Percentiles rank a stretch among this genome's conserved stretches.
phyloP scores from a whole-genome alignment of 1,284 basidiomycete species.

The Heterobasidion parviporum region DNA sequence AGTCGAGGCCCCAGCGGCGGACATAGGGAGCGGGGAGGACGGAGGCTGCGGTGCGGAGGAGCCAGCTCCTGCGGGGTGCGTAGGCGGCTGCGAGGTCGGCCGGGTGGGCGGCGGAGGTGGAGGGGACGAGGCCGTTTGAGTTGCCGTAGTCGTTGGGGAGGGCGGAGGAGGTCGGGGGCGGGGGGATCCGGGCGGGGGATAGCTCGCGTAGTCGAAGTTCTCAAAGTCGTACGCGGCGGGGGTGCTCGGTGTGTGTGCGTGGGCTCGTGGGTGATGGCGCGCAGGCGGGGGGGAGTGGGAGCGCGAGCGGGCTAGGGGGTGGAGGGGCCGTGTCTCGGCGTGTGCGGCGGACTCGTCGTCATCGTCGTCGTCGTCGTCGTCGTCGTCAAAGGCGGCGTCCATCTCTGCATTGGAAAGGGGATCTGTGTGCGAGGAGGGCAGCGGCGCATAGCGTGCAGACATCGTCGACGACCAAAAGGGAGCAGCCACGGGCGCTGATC shows the following conservation, averaged over 20 bases:
- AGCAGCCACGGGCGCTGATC: background rate
- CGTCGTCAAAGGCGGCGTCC: constrained; percentile 72
- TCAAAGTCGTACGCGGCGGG: constrained; percentile 78
- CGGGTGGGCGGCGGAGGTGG: constrained; percentile 25
- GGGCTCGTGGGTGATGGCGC: background rate
- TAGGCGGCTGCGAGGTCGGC: constrained; percentile 19
- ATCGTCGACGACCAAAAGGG: constrained; percentile 24
- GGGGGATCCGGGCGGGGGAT: constrained; percentile 80
- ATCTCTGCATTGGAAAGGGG: constrained; percentile 51
- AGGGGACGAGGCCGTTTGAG: constrained; percentile 72
- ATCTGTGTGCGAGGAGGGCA: constrained; percentile 51
- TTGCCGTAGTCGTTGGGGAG: constrained; percentile 71
- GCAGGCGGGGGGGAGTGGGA: constrained; percentile 21
- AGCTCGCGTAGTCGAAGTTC: constrained; percentile 62
- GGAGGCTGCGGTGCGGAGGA: constrained; percentile 45
- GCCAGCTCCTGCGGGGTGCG: constrained; percentile 41
- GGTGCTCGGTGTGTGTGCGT: constrained; percentile 19
- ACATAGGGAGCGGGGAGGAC: constrained; percentile 46
- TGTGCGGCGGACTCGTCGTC: constrained; percentile 25
- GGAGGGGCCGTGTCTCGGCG: constrained; percentile 46
- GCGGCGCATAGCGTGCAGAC: constrained; percentile 62
- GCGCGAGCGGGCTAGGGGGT: constrained; percentile 21
- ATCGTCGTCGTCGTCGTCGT: constrained; percentile 48
- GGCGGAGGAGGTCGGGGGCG: constrained; percentile 51
- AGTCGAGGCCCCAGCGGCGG: constrained; percentile 39